Base-by-base conservation (phyloP, 2,329 filamentous ascomycete genomes). In the Aphanoascus verrucosus region DNA sequence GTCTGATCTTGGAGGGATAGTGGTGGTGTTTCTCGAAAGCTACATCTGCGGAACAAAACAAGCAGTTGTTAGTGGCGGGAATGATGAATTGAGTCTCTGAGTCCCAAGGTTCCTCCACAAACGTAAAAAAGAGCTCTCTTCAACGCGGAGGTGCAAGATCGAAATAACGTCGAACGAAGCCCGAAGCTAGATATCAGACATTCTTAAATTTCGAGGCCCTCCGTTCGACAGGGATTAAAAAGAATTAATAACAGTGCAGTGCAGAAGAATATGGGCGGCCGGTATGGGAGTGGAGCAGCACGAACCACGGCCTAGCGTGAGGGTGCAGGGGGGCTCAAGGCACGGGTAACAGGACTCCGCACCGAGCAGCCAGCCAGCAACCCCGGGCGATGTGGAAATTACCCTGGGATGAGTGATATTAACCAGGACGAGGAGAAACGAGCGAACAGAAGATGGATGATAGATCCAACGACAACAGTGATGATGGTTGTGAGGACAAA, bases 1-100 rank as follows among this genome's bases (percentile, higher is more conserved):
- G 79, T 60, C 81, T 75, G 59, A 77, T 74, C 60, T 35, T 53
- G 79, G 74, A 54, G 71, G 69, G 34, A 47, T 38, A n/a, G n/a
- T n/a, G 35, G 41, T 38, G 41, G 3, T 46, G 44, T 32, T 49
- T 54, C 38, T 44, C 32, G 41, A 14, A 23, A 43, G 40, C 55
- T 57, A 53, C 52, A 55, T 57, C 55, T 53, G 53, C 34, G 34
- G 15, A n/a, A n/a, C 11, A 17, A n/a, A 44, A 37, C 37, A 28
- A 37, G 3, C n/a, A 32, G 40, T n/a, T 19, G 17, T 43, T 20
- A 45, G 23, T 31, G 23, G 23, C 15, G 32, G 19, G 12, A n/a
- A n/a, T n/a, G n/a, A 9, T 17, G 5, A 34, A 46, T 50, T 31
- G 14, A 47, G 19, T 35, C 42, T 38, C 31, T 19, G 38, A 31